A percentile compares a stretch with the other conserved stretches of the same genome.
Evolutionary conservation across 257 asterid species (phyloP).

Genomic region (Solanum chmielewskii): DNA sequence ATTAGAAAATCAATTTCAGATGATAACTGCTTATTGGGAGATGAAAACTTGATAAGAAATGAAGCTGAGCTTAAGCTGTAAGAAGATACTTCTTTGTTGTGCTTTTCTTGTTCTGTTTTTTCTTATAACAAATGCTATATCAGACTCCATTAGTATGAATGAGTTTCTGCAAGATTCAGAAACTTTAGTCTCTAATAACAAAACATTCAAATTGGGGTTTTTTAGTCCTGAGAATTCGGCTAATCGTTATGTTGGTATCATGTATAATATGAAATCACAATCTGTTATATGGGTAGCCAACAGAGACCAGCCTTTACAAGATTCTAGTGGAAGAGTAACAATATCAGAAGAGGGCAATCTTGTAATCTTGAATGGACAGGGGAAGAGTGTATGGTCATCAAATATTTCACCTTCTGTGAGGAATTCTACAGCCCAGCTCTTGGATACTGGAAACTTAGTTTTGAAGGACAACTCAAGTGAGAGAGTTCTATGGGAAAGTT

Average conservation of each 20-base stretch:
- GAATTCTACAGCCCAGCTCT: conserved; percentile 25
- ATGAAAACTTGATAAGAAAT: neutral
- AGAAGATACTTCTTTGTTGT: neutral
- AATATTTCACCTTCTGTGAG: neutral
- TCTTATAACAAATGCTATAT: neutral
- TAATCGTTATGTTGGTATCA: conserved; percentile 20
- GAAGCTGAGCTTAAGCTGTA: neutral
- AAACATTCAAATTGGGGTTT: conserved; percentile 16
- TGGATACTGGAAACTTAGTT: conserved; percentile 39
- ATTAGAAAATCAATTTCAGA: neutral
- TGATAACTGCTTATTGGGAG: neutral
- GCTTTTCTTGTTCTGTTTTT: neutral
- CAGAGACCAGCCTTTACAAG: conserved; percentile 30
- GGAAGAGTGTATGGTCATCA: conserved; percentile 31
- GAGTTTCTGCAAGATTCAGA: conserved; percentile 9
- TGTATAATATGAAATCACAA: conserved; percentile 9
- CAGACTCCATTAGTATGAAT: conserved; percentile 1
- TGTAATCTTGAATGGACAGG: conserved; percentile 18
- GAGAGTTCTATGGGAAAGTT: conserved; percentile 35
- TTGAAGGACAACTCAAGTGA: conserved; percentile 17
- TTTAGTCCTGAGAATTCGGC: conserved; percentile 12
- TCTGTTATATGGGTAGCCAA: conserved; percentile 50
- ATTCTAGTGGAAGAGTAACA: conserved; percentile 20
- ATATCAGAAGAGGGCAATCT: conserved; percentile 33
- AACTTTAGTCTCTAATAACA: conserved; percentile 1